Evolutionary conservation across 805 yeast genomes (phyloP), one percentile per base, ranked within the genome.

Genomic region (Barnettozyma pratensis): DNA sequence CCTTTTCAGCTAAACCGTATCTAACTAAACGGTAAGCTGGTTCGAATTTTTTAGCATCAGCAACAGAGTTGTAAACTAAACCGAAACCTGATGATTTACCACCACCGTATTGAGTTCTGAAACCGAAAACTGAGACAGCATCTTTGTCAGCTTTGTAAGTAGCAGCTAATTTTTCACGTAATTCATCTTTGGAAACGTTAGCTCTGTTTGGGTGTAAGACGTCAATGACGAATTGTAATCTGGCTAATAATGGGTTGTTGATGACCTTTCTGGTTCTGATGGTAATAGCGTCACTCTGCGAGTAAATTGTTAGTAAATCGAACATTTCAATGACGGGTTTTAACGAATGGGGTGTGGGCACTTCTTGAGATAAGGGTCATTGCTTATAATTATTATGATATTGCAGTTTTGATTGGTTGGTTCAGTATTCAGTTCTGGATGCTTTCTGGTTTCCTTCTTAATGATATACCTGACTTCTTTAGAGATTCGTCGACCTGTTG

Each of bases 31-130:
- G 91, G 95, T 94, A 94, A 64, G 89, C 72, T 80, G 99, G 99
- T 83, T 94, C 99, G 76, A 94, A 92, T 77, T 84, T 91, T 86
- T 91, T 88, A 72, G 96, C 92, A 73, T 91, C 96, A 67, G 95
- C 97, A 69, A 81, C 88, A 66, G 96, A 87, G 86, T 89, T 92
- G 92, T 94, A 94, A 70, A 94, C 87, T 73, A 94, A 83, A 78
- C 98, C 99, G 79, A 94, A 94, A 74, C 99, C 99, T 62, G 97
- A 85, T 62, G 99, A 88, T 79, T 88, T 92, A 72, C 97, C 96
- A 78, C 99, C 99, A 88, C 99, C 99, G 77, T 81, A 94, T 78
- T 89, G 95, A 69, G 98, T 94, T 84, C 96, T 87, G 96, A 94
- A 88, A 75, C 98, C 98, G 72, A 94, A 94, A 66, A 92, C 99